Conservation (phyloP, 768 basidiomycete species). For the Suillus luteus region DNA sequence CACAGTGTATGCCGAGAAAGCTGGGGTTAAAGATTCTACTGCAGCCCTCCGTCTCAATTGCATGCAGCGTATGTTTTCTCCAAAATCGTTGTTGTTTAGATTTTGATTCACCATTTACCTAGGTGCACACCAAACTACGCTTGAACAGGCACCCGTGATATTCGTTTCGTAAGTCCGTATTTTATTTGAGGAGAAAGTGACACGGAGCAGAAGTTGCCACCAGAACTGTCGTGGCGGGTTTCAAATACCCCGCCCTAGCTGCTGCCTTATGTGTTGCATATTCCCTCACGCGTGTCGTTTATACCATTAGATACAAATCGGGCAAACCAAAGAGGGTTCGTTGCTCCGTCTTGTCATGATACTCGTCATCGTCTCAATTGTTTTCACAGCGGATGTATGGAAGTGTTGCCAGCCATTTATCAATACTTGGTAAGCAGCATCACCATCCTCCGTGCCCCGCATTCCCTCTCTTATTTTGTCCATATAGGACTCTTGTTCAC, state of each 20-base stretch:
- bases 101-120: slow-evolving; percentile 9
- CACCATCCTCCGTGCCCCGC: background rate
- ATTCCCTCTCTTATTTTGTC: background rate
- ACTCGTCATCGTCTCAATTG: slow-evolving; percentile 15
- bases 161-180: slow-evolving; percentile 40
- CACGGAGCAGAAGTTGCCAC: slow-evolving; percentile 6
- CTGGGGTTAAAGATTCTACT: slow-evolving; percentile 49
- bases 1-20: slow-evolving; percentile 72
- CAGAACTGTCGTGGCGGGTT: slow-evolving; percentile 44
- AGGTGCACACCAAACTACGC: slow-evolving; percentile 70
- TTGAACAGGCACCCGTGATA: slow-evolving; percentile 48
- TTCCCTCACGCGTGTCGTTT: slow-evolving; percentile 42
- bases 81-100: background rate
- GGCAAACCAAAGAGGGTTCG: slow-evolving; percentile 46
- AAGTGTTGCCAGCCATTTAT: slow-evolving; percentile 15
- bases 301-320: slow-evolving; percentile 47
- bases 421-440: slow-evolving; percentile 24
- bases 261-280: slow-evolving; percentile 44
- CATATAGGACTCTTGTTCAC: slow-evolving; percentile 26
- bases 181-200: background rate
- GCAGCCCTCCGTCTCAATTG: slow-evolving; percentile 70
- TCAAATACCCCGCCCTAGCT: slow-evolving; percentile 44
- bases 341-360: background rate
- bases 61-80: slow-evolving; percentile 54
- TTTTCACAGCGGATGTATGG: slow-evolving; percentile 25